Evolutionary conservation across 1,284 basidiomycete species (phyloP).

Genomic region (Microbotryum lychnidis-dioicae): DNA sequence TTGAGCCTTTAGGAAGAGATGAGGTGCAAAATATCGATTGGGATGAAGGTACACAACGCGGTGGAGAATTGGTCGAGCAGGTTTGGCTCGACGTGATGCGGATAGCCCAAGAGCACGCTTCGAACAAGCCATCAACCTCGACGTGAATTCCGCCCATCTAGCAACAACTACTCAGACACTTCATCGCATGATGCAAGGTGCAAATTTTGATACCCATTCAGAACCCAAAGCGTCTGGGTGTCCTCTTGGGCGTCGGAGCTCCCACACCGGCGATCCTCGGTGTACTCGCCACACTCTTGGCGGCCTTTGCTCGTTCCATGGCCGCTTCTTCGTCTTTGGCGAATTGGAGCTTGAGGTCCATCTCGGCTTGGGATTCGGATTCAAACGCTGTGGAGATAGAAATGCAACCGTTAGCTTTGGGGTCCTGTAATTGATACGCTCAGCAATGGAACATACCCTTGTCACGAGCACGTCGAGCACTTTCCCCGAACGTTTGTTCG

Average conservation of each 20-base stretch:
- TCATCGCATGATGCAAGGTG: too few relatives aligned
- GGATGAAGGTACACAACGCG: constrained; percentile 2
- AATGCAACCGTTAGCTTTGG: neutral
- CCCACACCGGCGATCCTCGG: constrained; percentile 32
- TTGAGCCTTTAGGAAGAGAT: constrained; percentile 11
- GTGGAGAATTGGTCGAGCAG: constrained; percentile 7
- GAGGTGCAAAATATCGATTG: constrained; percentile 11
- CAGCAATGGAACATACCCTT: neutral
- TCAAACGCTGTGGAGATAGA: constrained; percentile 10
- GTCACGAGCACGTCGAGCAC: neutral
- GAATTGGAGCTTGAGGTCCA: constrained; percentile 29
- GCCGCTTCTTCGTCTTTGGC: constrained; percentile 22
- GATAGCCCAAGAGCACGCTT: constrained; percentile 2
- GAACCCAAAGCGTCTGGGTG: constrained; percentile 28
- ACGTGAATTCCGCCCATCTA: too few relatives aligned
- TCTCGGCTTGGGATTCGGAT: constrained; percentile 27
- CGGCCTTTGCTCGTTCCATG: constrained; percentile 23
- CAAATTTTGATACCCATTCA: neutral
- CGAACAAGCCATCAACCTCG: too few relatives aligned
- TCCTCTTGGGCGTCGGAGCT: constrained; percentile 25
- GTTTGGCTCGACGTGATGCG: constrained; percentile 17
- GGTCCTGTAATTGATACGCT: too few relatives aligned
- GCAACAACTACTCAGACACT: too few relatives aligned
- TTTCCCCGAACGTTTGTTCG: neutral
- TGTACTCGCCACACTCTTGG: constrained; percentile 30